A percentile compares a stretch with the other conserved stretches of the same genome.
phyloP scores from a whole-genome alignment of 192 early-diverging fungal genomes.

The Backusella australiensis region DNA sequence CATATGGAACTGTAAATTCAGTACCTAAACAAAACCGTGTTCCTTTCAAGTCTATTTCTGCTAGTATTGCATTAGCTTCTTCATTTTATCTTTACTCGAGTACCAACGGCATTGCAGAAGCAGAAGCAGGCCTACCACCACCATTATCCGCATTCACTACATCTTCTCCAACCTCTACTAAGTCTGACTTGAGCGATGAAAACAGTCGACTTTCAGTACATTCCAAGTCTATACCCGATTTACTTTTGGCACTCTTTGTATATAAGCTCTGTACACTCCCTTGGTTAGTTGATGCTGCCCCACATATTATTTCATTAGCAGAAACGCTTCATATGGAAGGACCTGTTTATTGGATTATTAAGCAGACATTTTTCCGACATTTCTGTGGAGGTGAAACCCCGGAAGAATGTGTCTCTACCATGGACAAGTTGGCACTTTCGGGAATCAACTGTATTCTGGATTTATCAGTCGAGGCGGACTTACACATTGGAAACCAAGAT shows the following conservation, averaged over 20 bases:
- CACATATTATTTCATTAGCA: slow-evolving; percentile 52
- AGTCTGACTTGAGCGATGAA: slow-evolving; percentile 36
- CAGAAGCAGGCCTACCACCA: neutral
- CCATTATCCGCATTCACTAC: slow-evolving; percentile 16
- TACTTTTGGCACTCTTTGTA: slow-evolving; percentile 64
- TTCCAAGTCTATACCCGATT: slow-evolving; percentile 52
- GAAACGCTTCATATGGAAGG: slow-evolving; percentile 47
- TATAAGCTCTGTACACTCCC: slow-evolving; percentile 69
- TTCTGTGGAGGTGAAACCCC: slow-evolving; percentile 89
- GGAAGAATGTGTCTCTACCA: slow-evolving; percentile 79
- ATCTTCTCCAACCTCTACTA: slow-evolving; percentile 6
- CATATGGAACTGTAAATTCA: neutral
- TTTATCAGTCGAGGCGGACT: slow-evolving; percentile 80
- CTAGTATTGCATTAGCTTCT: neutral
- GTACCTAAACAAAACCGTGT: neutral
- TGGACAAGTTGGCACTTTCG: slow-evolving; percentile 59
- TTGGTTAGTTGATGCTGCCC: slow-evolving; percentile 59
- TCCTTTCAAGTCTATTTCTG: slow-evolving; percentile 12
- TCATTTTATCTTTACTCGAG: neutral
- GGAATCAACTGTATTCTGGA: slow-evolving; percentile 88
- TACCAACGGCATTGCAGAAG: neutral
- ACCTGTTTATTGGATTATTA: slow-evolving; percentile 67
- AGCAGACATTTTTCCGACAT: slow-evolving; percentile 88
- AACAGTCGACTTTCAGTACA: slow-evolving; percentile 38
- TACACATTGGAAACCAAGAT: slow-evolving; percentile 52